These are phyloP conservation scores for Colletotrichum aenigma DNA, from an alignment of 2,329 filamentous ascomycete species.

Conservation along the genomic window DNA sequence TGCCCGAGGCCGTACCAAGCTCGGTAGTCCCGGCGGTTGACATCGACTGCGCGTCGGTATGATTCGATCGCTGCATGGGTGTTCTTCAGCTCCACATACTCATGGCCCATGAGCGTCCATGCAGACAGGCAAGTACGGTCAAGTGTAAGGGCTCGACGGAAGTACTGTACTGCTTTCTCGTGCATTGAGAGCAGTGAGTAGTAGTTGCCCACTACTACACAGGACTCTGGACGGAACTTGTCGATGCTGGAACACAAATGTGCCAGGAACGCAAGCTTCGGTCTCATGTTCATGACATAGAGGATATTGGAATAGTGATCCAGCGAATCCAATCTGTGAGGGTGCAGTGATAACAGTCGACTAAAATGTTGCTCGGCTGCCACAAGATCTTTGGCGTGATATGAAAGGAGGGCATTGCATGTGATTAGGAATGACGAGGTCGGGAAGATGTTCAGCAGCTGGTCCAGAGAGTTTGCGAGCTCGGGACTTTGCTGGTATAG, in stretches of 20 bases:
- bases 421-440: constrained; percentile 88
- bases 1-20: constrained; percentile 98
- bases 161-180: constrained; percentile 98
- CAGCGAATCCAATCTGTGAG: constrained; percentile 81
- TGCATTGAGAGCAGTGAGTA: constrained; percentile 94
- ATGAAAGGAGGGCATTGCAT: constrained; percentile 84
- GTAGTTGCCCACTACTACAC: constrained; percentile 96
- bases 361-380: constrained; percentile 73
- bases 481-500: constrained; percentile 84
- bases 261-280: constrained; percentile 90
- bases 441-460: constrained; percentile 85
- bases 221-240: constrained; percentile 96
- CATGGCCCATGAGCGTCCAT: constrained; percentile 98
- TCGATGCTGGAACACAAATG: constrained; percentile 90
- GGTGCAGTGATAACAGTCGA: constrained; percentile 77
- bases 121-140: constrained; percentile 91
- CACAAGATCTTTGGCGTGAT: constrained; percentile 85
- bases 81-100: constrained; percentile 98
- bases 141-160: constrained; percentile 87
- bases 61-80: constrained; percentile 97
- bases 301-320: constrained; percentile 98
- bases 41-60: constrained; percentile 92
- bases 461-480: constrained; percentile 75
- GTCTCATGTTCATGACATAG: constrained; percentile 86
- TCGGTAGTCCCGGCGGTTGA: constrained; percentile 94